phyloP scores from a whole-genome alignment of 805 yeast species.

The Candida adriatica region DNA sequence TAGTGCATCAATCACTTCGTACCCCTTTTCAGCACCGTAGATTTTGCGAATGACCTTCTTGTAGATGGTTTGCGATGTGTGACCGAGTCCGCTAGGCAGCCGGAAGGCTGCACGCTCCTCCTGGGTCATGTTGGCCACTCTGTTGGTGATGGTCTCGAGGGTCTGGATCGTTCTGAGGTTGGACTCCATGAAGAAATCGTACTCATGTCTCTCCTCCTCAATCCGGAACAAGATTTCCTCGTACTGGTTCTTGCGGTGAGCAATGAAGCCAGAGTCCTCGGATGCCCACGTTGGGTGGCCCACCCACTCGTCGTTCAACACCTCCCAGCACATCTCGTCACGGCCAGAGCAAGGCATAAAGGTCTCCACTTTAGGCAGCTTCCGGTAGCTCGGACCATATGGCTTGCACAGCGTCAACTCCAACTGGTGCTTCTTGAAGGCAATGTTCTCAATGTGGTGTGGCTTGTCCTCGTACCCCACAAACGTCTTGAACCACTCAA shows the following conservation, averaged over 20 bases:
- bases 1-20: slow-evolving; percentile 91
- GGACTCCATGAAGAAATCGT: slow-evolving; percentile 92
- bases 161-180: slow-evolving; percentile 93
- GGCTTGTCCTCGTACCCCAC: slow-evolving; percentile 87
- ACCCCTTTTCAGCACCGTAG: slow-evolving; percentile 91
- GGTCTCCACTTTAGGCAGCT: slow-evolving; percentile 88
- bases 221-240: slow-evolving; percentile 93
- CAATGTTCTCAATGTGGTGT: slow-evolving; percentile 77
- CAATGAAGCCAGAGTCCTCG: slow-evolving; percentile 96
- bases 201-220: slow-evolving; percentile 97
- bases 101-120: slow-evolving; percentile 84
- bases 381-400: slow-evolving; percentile 91
- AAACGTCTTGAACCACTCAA: slow-evolving; percentile 87
- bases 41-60: slow-evolving; percentile 89
- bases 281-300: slow-evolving; percentile 99
- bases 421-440: slow-evolving; percentile 81
- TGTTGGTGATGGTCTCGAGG: slow-evolving; percentile 87
- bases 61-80: slow-evolving; percentile 83
- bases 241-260: slow-evolving; percentile 97
- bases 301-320: slow-evolving; percentile 97
- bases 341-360: slow-evolving; percentile 97
- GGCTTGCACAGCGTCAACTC: slow-evolving; percentile 89
- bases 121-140: slow-evolving; percentile 86
- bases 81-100: slow-evolving; percentile 90
- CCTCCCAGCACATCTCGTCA: slow-evolving; percentile 99